Evolutionary conservation across 352 stramenopile species (phyloP), one percentile per base, ranked within the genome.

Genomic region (Salisapilia sapeloensis): DNA sequence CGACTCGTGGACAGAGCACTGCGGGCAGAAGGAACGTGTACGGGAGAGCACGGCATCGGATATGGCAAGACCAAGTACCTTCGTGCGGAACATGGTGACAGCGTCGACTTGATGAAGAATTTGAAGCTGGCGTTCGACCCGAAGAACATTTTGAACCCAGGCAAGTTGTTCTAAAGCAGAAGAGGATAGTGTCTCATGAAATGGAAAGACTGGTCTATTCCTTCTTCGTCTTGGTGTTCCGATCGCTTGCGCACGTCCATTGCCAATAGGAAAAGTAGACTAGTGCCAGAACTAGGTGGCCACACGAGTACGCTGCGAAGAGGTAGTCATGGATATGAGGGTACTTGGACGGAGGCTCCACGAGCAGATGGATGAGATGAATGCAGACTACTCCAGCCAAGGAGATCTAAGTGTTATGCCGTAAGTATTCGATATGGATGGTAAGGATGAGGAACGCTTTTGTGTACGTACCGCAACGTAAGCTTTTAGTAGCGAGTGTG

Each of bases 1-100:
- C 67, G 67, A 9, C 49, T 90, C 9, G 71, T 86, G 24, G 49
- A 77, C 36, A 60, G 70, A n/a, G 85, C 86, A n/a, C 62, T 95
- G 7, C 53, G 46, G 9, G 78, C 76, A 35, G 94, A 93, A 22
- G 94, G 93, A 29, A 98, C 92, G 19, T 98, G 93, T 67, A 98
- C 93, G n/a, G 93, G 94, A 31, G 94, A 99, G 56, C 93, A 99
- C 52, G 93, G 93, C 21, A 56, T 98, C 9, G 94, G 94, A 10
- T 78, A 86, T 38, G 93, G 94, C 38, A 98, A 98, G 62, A 93
- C 83, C 44, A 61, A 72, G 33, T 95, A 95, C 51, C 42, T 97
- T 13, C 40, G 56, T 29, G 60, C 71, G 34, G 92, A 98, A 58
- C 87, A 96, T 45, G 84, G 90, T 25, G 44, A 76, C 22, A 90